Evolutionary conservation across 495 filamentous ascomycete genomes (phyloP), one percentile per base, ranked within the genome.

Genomic region (Xylaria curta): DNA sequence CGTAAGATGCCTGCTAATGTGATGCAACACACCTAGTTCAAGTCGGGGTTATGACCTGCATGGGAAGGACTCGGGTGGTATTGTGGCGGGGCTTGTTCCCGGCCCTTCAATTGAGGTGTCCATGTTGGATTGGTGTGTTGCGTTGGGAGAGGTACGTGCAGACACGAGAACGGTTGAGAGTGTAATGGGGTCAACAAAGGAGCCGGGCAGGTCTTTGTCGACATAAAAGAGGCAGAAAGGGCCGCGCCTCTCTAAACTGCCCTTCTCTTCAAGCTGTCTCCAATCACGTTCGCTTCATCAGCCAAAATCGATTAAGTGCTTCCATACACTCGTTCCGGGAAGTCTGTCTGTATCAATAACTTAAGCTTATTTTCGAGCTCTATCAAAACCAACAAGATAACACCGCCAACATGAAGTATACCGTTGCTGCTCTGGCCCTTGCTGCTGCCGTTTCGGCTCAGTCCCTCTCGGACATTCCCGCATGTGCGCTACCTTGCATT

Each of bases 401-500:
- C 24, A 19, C 36, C 61, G 47, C 26, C 76, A 84, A 75, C 9
- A 85, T 85, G 82, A 84, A 82, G 77, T 79, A 76, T 75, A 54
- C 73, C 62, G 56, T 76, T 74, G 40, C 79, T 73, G 28, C 74
- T 36, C 70, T 75, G 54, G 76, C 76, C 73, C 56, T 82, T 70
- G 75, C 72, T 64, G 59, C 47, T 19, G 73, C 73, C 61, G 78
- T 60, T 54, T 73, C 78, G 42, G 80, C 82, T 68, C 82, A 84
- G 78, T 72, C 67, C 26, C 46, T 80, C 68, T 70, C 68, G 46
- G 58, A 76, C 63, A 78, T 85, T 69, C 83, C 83, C 54, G 15
- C 60, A 21, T 85, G 85, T 74, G 78, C 84, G 28, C 66, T 71
- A 8, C 56, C 72, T 31, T 84, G 82, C 75, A 83, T 86, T 70